Base-by-base conservation (phyloP, 2,329 filamentous ascomycete genomes). In the Colletotrichum siamense region DNA sequence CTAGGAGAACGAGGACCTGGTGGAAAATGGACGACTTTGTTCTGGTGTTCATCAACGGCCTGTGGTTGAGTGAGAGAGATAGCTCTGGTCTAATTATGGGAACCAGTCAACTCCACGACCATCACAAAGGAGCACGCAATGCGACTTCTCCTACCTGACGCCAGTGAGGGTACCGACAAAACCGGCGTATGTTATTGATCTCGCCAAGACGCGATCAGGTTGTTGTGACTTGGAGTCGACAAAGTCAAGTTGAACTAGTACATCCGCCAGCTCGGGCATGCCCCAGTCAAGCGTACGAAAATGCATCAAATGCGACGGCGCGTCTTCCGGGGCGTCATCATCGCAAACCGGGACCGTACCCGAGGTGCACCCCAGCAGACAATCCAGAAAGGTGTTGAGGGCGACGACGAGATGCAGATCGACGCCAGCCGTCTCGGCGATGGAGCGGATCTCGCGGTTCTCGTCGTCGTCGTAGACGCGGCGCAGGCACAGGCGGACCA, bases 281-380 rank as follows among this genome's bases (percentile, higher is more conserved):
- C 83, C 85, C 89, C 89, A 91, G 77, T 91, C 90, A 8, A 91
- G 79, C 3, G 88, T 89, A 28, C 89, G 83, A 76, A 90, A 91
- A 81, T 91, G 89, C 81, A 89, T 81, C 85, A 90, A 87, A 44
- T 83, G 63, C n/a, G 57, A 77, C 30, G 36, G 49, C 76, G 44
- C 65, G 6, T 59, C 59, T n/a, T 36, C 44, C 24, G 12, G 18
- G 15, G 26, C 28, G 18, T 7, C 52, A 61, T 24, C 28, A 9
- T 24, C 15, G 80, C 81, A n/a, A 74, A 79, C 22, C 30, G 64
- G 72, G 72, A 32, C 75, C 44, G 68, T 55, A 52, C 91, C 90
- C 76, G 90, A 91, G 0, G 91, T 93, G 81, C 92, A 93, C 3
- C 91, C 91, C 86, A 93, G 89, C 66, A 93, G 84, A 7, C 89